Evolutionary conservation across 1,284 basidiomycete genomes (phyloP).

Genomic region (Ustilago curta): DNA sequence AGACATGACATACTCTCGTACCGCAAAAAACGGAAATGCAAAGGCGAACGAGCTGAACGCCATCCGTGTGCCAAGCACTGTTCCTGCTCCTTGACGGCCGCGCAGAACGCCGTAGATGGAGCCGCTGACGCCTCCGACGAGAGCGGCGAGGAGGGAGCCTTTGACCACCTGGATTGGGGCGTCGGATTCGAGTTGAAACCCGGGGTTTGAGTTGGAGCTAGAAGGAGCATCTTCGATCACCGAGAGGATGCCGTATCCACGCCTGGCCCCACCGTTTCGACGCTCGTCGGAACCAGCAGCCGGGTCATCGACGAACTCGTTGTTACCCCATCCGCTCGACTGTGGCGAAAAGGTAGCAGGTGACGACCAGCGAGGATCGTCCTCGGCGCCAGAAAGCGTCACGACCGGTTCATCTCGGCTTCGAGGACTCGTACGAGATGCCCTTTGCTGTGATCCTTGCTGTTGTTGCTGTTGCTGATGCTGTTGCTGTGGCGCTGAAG

Average conservation of each 20-base stretch:
- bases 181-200: conserved; percentile 38
- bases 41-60: conserved; percentile 43
- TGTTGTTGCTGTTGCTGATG: conserved; percentile 16
- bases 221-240: conserved; percentile 27
- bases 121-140: conserved; percentile 33
- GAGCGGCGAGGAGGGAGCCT: conserved; percentile 43
- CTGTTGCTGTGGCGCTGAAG: conserved; percentile 1
- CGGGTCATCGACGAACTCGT: conserved; percentile 42
- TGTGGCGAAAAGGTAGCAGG: conserved; percentile 33
- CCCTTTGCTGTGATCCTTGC: too few relatives aligned
- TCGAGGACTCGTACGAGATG: conserved; percentile 6
- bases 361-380: conserved; percentile 45
- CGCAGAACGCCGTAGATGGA: conserved; percentile 43
- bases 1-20: conserved; percentile 41
- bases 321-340: conserved; percentile 38
- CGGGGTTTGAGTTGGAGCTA: neutral
- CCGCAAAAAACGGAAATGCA: conserved; percentile 51
- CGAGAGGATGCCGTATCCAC: conserved; percentile 38
- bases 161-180: conserved; percentile 50
- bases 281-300: conserved; percentile 4
- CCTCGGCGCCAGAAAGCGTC: conserved; percentile 35
- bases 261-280: neutral
- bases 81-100: conserved; percentile 42
- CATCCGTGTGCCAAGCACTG: conserved; percentile 36
- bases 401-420: conserved; percentile 36